phyloP scores from a whole-genome alignment of 1,284 basidiomycete species.

The Apiotrichum domesticum region DNA sequence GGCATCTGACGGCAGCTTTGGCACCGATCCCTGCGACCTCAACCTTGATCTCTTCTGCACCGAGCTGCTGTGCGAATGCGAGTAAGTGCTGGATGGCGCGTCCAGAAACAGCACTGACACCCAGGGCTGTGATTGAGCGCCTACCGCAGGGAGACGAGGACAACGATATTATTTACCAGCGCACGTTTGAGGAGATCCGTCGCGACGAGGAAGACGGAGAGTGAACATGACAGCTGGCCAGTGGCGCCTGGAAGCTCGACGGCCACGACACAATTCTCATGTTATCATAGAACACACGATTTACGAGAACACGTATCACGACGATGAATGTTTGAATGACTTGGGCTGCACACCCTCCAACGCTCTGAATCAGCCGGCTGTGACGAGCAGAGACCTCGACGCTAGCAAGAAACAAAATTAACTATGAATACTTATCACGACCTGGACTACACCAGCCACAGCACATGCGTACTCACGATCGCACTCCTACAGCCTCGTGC shows the following conservation, averaged over 20 bases:
- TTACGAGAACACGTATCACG: not conserved
- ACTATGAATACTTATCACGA: too few species aligned
- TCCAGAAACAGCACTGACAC: conserved; percentile 3
- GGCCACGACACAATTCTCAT: too few species aligned
- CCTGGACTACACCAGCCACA: too few species aligned
- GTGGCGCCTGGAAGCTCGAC: too few species aligned
- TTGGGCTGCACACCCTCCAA: too few species aligned
- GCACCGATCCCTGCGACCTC: conserved; percentile 48
- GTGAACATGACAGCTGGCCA: not conserved
- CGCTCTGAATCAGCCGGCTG: too few species aligned
- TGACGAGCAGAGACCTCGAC: too few species aligned
- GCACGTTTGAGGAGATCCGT: conserved; percentile 4
- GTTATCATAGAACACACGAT: not conserved
- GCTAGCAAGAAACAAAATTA: too few species aligned
- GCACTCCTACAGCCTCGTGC: too few species aligned
- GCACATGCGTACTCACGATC: too few species aligned
- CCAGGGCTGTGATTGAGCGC: conserved; percentile 67
- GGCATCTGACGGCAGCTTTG: conserved; percentile 49
- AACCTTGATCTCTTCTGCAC: conserved; percentile 68
- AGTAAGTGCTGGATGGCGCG: conserved; percentile 53
- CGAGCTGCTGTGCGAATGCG: conserved; percentile 74
- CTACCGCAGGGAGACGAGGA: conserved; percentile 60
- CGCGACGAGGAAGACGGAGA: conserved; percentile 13
- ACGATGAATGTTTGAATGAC: too few species aligned
- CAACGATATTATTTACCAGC: conserved; percentile 22